phyloP scores from a whole-genome alignment of 768 basidiomycete species.

The Trametes cingulata region DNA sequence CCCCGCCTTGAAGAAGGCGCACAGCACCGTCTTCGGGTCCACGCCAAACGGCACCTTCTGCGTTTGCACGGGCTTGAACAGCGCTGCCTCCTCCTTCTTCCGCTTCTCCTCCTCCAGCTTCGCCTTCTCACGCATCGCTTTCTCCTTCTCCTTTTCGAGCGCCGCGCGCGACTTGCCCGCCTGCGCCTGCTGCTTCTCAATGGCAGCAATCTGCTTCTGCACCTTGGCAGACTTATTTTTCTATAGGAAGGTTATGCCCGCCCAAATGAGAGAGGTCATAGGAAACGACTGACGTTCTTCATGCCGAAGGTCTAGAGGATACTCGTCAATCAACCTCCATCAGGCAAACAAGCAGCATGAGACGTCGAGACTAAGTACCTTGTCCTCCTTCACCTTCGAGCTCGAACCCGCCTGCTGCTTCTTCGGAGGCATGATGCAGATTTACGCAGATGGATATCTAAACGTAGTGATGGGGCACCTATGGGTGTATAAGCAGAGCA shows the following conservation, averaged over 20 bases:
- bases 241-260: constrained; percentile 38
- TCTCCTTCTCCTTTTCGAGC: constrained; percentile 86
- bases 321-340: constrained; percentile 30
- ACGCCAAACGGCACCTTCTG: constrained; percentile 95
- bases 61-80: constrained; percentile 76
- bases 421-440: constrained; percentile 73
- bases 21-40: constrained; percentile 93
- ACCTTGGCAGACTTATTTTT: constrained; percentile 97
- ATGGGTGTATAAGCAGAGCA: too few relatives aligned
- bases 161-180: constrained; percentile 79
- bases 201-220: constrained; percentile 76
- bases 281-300: constrained; percentile 67
- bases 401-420: constrained; percentile 55
- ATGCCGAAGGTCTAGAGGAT: constrained; percentile 74
- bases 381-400: constrained; percentile 80
- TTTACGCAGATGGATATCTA: background rate
- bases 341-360: constrained; percentile 23
- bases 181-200: constrained; percentile 74
- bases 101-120: constrained; percentile 82
- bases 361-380: constrained; percentile 48
- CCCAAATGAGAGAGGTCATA: background rate
- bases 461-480: background rate
- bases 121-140: constrained; percentile 70
- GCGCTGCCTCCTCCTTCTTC: constrained; percentile 79
- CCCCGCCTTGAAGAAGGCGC: constrained; percentile 91